A percentile compares a stretch with the other conserved stretches of the same genome.
These are phyloP conservation scores for Macrocybe gigantea DNA, from an alignment of 768 basidiomycete genomes.

Conservation along the genomic window DNA sequence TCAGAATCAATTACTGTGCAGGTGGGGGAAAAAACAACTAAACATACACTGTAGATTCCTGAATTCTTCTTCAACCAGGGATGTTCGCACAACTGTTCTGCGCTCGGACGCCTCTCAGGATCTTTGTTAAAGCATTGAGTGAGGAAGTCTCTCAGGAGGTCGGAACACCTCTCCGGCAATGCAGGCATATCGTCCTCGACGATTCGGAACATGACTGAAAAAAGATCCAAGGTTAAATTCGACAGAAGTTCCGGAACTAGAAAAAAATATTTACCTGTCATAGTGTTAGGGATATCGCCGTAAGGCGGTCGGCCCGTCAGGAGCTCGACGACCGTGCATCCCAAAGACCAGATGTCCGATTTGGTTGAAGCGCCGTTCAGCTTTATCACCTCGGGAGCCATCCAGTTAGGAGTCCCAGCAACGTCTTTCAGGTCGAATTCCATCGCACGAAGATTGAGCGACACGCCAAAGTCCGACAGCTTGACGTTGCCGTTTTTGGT, in stretches of 20 bases:
- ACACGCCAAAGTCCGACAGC: conserved; percentile 96
- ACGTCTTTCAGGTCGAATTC: conserved; percentile 80
- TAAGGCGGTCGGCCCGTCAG: conserved; percentile 92
- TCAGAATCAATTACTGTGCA: too few species aligned
- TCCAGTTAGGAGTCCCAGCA: conserved; percentile 97
- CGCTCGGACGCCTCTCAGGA: conserved; percentile 75
- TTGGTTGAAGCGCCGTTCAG: conserved; percentile 91
- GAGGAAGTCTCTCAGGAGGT: conserved; percentile 75
- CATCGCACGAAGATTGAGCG: conserved; percentile 90
- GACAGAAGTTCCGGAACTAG: conserved; percentile 3
- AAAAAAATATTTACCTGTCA: conserved; percentile 61
- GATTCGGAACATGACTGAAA: conserved; percentile 88
- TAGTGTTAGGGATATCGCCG: conserved; percentile 80
- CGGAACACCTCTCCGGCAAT: conserved; percentile 73
- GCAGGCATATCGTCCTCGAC: conserved; percentile 92
- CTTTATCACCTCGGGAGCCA: conserved; percentile 98
- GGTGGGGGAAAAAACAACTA: neutral
- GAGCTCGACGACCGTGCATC: conserved; percentile 91
- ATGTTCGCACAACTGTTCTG: conserved; percentile 83
- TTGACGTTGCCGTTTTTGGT: conserved; percentile 98
- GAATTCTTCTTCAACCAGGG: conserved; percentile 83
- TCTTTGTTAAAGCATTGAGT: conserved; percentile 89
- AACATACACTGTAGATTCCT: conserved; percentile 69
- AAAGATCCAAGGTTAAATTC: conserved; percentile 5
- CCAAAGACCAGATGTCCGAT: conserved; percentile 94